phyloP scores from a whole-genome alignment of 148 eudicot species.

The Drosera capensis region DNA sequence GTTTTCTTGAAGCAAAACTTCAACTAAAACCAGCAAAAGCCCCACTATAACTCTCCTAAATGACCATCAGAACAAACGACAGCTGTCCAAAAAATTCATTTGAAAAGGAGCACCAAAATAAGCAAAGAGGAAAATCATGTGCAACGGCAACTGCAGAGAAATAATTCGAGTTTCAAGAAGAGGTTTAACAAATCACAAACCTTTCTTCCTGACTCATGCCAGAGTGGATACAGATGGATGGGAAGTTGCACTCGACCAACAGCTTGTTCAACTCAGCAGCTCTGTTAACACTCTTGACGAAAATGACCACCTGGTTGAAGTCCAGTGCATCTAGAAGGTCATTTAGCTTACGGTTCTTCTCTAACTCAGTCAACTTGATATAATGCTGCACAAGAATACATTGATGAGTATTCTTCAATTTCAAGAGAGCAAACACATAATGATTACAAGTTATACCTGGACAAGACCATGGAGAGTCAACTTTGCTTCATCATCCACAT shows the following conservation, averaged over 20 bases:
- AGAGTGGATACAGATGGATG: conserved; percentile 94
- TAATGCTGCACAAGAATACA: conserved; percentile 45
- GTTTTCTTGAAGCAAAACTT: too few relatives aligned
- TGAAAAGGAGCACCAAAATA: too few relatives aligned
- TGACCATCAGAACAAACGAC: too few relatives aligned
- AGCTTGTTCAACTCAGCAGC: conserved; percentile 91
- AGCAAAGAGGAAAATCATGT: neutral
- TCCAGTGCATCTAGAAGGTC: conserved; percentile 96
- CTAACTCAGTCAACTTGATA: conserved; percentile 76
- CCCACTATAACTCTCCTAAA: too few relatives aligned
- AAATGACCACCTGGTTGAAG: conserved; percentile 92
- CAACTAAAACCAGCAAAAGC: too few relatives aligned
- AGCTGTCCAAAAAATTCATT: too few relatives aligned
- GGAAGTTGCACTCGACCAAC: conserved; percentile 94
- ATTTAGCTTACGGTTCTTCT: conserved; percentile 90
- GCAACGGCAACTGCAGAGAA: neutral
- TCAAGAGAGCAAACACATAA: neutral
- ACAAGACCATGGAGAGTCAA: conserved; percentile 97
- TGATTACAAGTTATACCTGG: conserved; percentile 34
- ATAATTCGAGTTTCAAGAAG: neutral
- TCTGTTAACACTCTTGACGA: conserved; percentile 86
- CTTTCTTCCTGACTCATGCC: conserved; percentile 99
- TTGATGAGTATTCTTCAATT: neutral
- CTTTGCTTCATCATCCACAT: conserved; percentile 97
- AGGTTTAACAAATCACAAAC: conserved; percentile 14